Evolutionary conservation across 345 rosid genomes (phyloP).

Genomic region (Limnanthes douglasii): DNA sequence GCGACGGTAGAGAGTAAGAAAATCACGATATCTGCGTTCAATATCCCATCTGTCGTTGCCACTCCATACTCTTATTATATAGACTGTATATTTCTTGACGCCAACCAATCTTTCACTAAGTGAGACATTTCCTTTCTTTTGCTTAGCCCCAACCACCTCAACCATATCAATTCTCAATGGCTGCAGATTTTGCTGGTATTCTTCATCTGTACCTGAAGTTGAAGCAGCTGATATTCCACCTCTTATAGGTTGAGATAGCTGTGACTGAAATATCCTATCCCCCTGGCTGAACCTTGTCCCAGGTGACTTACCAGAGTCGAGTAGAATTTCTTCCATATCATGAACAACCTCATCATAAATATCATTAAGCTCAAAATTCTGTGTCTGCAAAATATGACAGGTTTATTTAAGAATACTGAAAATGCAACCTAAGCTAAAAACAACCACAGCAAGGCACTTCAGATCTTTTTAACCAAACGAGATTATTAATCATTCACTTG

Average conservation of each 20-base stretch:
- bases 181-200: constrained; percentile 18
- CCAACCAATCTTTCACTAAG: constrained; percentile 93
- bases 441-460: constrained; percentile 2
- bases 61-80: constrained; percentile 63
- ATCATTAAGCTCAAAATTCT: constrained; percentile 36
- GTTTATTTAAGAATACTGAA: constrained; percentile 10
- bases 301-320: constrained; percentile 61
- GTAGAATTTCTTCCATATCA: constrained; percentile 95
- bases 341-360: constrained; percentile 76
- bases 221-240: constrained; percentile 79
- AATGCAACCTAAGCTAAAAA: constrained; percentile 6
- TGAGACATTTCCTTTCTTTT: constrained; percentile 85
- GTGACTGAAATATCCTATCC: constrained; percentile 32
- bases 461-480: too few relatives aligned
- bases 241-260: constrained; percentile 35
- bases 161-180: constrained; percentile 49
- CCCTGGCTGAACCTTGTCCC: constrained; percentile 41
- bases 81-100: constrained; percentile 81
- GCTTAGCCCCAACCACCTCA: constrained; percentile 85
- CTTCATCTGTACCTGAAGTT: constrained; percentile 36
- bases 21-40: constrained; percentile 91
- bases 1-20: constrained; percentile 64
- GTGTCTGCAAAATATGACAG: constrained; percentile 29
- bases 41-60: constrained; percentile 80
- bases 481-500: too few relatives aligned